phyloP scores from a whole-genome alignment of 225 moss, liverwort and hornwort species.

The Marchantia polymorpha region DNA sequence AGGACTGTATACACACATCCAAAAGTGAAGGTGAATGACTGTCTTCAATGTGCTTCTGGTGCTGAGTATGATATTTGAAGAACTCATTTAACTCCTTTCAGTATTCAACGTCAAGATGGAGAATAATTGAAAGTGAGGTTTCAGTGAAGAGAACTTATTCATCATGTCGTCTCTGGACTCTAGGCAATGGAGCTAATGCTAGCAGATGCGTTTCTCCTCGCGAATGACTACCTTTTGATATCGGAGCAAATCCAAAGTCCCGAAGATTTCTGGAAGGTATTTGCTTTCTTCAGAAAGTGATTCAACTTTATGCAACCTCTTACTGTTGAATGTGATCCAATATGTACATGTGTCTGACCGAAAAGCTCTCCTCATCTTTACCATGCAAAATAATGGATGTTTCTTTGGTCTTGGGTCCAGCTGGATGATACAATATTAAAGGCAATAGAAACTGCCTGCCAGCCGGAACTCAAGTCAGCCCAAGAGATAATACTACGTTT shows the following conservation, averaged over 20 bases:
- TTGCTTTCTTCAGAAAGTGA: neutral
- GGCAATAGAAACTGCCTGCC: constrained; percentile 72
- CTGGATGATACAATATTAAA: constrained; percentile 83
- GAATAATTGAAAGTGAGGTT: neutral
- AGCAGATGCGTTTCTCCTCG: constrained; percentile 74
- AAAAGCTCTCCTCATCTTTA: too few species aligned
- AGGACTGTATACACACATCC: constrained; percentile 83
- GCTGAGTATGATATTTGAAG: neutral
- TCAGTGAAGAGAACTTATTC: neutral
- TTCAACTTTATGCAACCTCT: neutral
- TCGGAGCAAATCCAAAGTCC: constrained; percentile 68
- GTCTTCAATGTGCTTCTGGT: neutral
- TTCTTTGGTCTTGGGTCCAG: constrained; percentile 27
- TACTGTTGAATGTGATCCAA: neutral
- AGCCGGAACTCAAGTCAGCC: constrained; percentile 74
- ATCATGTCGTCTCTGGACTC: neutral
- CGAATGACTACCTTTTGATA: constrained; percentile 66
- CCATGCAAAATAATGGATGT: neutral
- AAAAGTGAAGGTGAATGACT: constrained; percentile 70
- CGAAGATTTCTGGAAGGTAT: constrained; percentile 85
- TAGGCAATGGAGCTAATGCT: constrained; percentile 95
- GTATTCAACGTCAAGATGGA: neutral
- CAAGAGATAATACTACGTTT: constrained; percentile 67
- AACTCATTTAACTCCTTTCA: neutral
- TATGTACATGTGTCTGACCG: neutral